Base-by-base conservation (phyloP, 208 protist species). In the Acanthamoeba triangularis region DNA sequence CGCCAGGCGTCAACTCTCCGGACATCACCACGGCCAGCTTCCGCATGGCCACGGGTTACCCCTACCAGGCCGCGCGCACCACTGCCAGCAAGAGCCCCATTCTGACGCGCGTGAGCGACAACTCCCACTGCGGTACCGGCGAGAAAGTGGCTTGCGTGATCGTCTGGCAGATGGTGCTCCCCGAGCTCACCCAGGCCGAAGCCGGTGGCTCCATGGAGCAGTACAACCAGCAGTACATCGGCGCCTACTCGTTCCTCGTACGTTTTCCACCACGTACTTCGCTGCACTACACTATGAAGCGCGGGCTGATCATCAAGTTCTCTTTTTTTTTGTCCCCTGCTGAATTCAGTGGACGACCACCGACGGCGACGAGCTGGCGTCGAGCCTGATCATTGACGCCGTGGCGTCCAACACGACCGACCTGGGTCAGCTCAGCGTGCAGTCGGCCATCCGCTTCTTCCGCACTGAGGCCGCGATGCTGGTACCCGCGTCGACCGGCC, bases 181-280 rank as follows among this genome's bases (percentile, higher is more conserved):
- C n/a, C 61, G 85, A 92, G 85, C 59, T 92, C 33, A 92, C 54
- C 4, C 56, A 92, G 56, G 52, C 59, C 14, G 54, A 90, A 47
- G 84, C 84, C 52, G 84, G 84, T 52, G 30, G 54, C n/a, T 47
- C 49, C 8, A n/a, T 33, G n/a, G 2, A 3, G 11, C 23, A 13
- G 41, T 90, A 54, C 84, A 90, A 90, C 23, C n/a, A 41, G 16
- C 84, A 90, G 84, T 90, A 90, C 84, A 90, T 69, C 28, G 84
- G 84, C 30, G 18, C 8, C 5, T 90, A 74, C 67, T 69, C 37
- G 14, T 84, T 84, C 76, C 13, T 16, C 30, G 59, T 63, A 63
- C 59, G 59, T 16, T 25, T 23, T 23, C 5, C 23, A 5, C 59
- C 23, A 25, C n/a, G n/a, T n/a, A n/a, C 23, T 63, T 23, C 6